Conservation (phyloP, 1,284 basidiomycete genomes). For the Fomitiporia mediterranea region DNA sequence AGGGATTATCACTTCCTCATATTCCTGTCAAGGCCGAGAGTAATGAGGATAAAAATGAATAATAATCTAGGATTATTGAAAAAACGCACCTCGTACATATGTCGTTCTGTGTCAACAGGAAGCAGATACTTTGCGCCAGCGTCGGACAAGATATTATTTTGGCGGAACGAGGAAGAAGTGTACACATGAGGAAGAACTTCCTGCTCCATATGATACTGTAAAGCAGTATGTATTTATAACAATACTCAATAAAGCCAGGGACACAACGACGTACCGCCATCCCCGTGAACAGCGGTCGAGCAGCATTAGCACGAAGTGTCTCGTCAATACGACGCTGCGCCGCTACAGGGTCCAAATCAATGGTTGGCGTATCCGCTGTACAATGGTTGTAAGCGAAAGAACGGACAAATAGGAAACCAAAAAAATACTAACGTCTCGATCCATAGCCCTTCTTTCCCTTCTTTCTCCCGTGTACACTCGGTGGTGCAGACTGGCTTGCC, state of each 20-base stretch:
- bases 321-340: slow-evolving; percentile 65
- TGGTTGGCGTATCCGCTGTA: slow-evolving; percentile 20
- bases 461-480: slow-evolving; percentile 1
- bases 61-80: too few species aligned
- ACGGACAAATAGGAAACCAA: not conserved
- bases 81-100: slow-evolving; percentile 49
- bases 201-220: slow-evolving; percentile 45
- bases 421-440: slow-evolving; percentile 27
- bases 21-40: slow-evolving; percentile 38
- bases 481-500: slow-evolving; percentile 17
- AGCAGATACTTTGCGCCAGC: slow-evolving; percentile 75
- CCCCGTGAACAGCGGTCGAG: slow-evolving; percentile 63
- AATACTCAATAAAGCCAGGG: slow-evolving; percentile 13
- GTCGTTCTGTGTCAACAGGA: slow-evolving; percentile 79
- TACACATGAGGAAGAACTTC: slow-evolving; percentile 90
- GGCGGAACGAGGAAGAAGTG: slow-evolving; percentile 55
- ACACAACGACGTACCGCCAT: slow-evolving; percentile 43
- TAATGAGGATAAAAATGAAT: not conserved
- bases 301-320: slow-evolving; percentile 57
- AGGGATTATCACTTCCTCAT: slow-evolving; percentile 86
- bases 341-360: slow-evolving; percentile 46
- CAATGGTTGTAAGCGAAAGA: not conserved
- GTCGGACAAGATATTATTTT: slow-evolving; percentile 70
- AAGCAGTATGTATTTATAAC: too few species aligned
- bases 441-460: slow-evolving; percentile 28